Base-by-base conservation (phyloP, 371 early-diverging fungal species). In the Mucor lusitanicus region DNA sequence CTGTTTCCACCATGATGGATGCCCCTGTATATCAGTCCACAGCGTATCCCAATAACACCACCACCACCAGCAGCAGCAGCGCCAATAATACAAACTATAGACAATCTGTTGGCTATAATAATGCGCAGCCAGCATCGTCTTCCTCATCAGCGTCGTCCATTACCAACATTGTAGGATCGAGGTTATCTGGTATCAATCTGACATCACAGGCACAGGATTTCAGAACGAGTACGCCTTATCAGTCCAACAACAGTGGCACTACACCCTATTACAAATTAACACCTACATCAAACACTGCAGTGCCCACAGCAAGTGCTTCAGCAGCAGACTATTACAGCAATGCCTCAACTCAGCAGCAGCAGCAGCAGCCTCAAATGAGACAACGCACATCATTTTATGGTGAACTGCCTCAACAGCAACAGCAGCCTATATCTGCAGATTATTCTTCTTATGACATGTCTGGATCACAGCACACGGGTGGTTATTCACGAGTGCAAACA, bases 391-490 rank as follows among this genome's bases (percentile, higher is more conserved):
- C 67, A 5, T 67, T 60, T 42, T 67, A 67, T 60, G 37, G 39
- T 5, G 66, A 65, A 46, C 32, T 42, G 35, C 25, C 35, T 6
- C 37, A 54, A 50, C 30, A 35, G 2, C 35, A 35, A 35, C 35
- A 35, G 9, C 35, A 35, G 8, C 35, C 35, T 35, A 2, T 35
- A 35, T 35, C 46, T 60, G 46, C 42, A 12, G 68, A 68, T 28
- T 59, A 64, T 54, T 35, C 59, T 39, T 53, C 62, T 2, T 66
- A 66, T 66, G 60, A 66, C 60, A 60, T 59, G 66, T 54, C 65
- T 35, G 53, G 53, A 28, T 56, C 64, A 23, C 58, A 28, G 19
- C 30, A 28, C 19, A 23, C 65, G 27, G 35, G 56, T 17, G 55
- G 28, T 44, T 69, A 64, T 69, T 42, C 61, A 64, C 54, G 65